Evolutionary conservation across 73 alveolate species (phyloP), one percentile per base, ranked within the genome.

Genomic region (Uronychia binucleata): DNA sequence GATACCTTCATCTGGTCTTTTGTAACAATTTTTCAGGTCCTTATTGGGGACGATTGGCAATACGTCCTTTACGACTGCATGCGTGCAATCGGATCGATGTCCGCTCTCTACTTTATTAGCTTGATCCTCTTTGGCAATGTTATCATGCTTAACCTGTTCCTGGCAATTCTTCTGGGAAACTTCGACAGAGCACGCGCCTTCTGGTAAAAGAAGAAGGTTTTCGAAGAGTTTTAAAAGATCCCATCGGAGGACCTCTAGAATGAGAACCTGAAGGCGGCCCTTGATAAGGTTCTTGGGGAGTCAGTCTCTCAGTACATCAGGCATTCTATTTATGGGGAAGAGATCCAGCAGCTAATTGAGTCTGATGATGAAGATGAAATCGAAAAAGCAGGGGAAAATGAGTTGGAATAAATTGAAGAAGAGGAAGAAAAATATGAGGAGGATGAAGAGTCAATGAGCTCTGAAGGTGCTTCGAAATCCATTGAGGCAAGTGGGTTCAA

Each of bases 151-250:
- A 88, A 88, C 59, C 77, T 88, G 28, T 88, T 88, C 75, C 78
- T 88, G 0, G 97, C 97, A 28, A 89, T 92, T 82, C 88, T 92
- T 30, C 33, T 92, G 30, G 90, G 87, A 29, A 83, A 88, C 74
- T 92, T 92, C 34, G 95, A 84, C 79, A 86, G 88, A 30, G 90
- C 88, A 1, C 31, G 88, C 28, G 19, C 14, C 1, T 81, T 28
- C 80, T 26, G 33, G 74, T 19, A 26, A 33, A 81, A 81, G 75
- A 31, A 81, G 33, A 57, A 59, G 59, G 81, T 60, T 13, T 31
- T 81, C 30, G 57, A 30, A 26, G 81, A 30, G 34, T 58, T 59
- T 59, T 11, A 59, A 25, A 81, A 57, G 30, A 11, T 5, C 67
- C 67, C 67, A 46, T 19, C 67, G 5, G 67, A 5, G 27, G 82